Percentiles rank a stretch among this genome's conserved stretches.
phyloP scores from a whole-genome alignment of 2,329 filamentous ascomycete species.

The Aspergillus ochraceus region DNA sequence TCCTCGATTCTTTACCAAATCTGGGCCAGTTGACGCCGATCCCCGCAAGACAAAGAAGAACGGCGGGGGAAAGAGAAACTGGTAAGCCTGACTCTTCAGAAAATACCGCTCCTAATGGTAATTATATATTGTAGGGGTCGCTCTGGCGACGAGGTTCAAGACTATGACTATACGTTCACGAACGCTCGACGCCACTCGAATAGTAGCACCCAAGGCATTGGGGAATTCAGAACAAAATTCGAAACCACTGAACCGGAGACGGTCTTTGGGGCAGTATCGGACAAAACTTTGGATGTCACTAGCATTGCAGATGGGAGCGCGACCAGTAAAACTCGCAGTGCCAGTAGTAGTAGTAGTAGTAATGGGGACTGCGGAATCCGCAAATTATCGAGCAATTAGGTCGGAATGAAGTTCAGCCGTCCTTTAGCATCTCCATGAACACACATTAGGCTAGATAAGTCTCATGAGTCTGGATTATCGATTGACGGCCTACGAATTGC shows the following conservation, averaged over 20 bases:
- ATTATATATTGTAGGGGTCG: slow-evolving; percentile 64
- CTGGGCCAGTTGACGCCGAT: slow-evolving; percentile 75
- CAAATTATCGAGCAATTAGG: slow-evolving; percentile 7
- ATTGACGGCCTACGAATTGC: no score
- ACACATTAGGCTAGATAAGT: not conserved
- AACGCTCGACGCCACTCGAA: slow-evolving; percentile 92
- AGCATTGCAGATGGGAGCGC: slow-evolving; percentile 10
- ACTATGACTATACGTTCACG: slow-evolving; percentile 78
- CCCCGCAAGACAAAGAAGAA: slow-evolving; percentile 98
- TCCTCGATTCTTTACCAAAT: slow-evolving; percentile 91
- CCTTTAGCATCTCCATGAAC: not conserved
- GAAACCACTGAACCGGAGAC: slow-evolving; percentile 86
- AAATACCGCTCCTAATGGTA: slow-evolving; percentile 1
- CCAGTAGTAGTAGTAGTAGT: slow-evolving; percentile 55
- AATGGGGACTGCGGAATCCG: slow-evolving; percentile 18
- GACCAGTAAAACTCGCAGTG: slow-evolving; percentile 36
- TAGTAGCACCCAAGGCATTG: slow-evolving; percentile 72
- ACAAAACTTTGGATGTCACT: slow-evolving; percentile 62
- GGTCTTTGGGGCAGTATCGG: slow-evolving; percentile 84
- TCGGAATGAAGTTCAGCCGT: not conserved
- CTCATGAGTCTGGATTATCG: not conserved
- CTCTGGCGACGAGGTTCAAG: slow-evolving; percentile 78
- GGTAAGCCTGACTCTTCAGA: slow-evolving; percentile 59
- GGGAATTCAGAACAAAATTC: slow-evolving; percentile 94
- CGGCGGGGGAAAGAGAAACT: slow-evolving; percentile 88